Base-by-base conservation (phyloP, 768 basidiomycete species). In the Podaxis rugospora region DNA sequence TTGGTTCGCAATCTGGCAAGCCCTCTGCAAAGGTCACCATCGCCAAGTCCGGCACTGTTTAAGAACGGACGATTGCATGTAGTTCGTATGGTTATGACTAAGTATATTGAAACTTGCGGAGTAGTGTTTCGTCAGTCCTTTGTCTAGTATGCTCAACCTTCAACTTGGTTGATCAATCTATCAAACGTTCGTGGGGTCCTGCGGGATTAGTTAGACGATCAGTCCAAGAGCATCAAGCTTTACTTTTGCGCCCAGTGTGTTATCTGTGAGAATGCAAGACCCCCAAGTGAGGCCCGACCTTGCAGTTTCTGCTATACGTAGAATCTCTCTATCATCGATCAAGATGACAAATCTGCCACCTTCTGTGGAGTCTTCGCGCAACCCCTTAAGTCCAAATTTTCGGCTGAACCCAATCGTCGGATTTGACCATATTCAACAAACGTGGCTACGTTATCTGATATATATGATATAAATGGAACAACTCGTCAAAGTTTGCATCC, bases 21-120 rank as follows among this genome's bases (percentile, higher is more conserved):
- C 75, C 84, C 21, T 71, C 66, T 46, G 71, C 74, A 54, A 72
- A 72, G 42, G 74, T 95, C 64, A 70, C 67, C 28, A 90, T 95
- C 65, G 69, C 72, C 28, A 72, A 75, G 25, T 82, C 78, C 51
- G 93, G 92, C 62, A 72, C 73, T 57, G 68, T 83, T 55, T 76
- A 71, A 70, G 32, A 62, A 23, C 13, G 18, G 46, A 39, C 32
- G n/a, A 42, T 42, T 18, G 6, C 3, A 7, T 14, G 13, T 13
- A 18, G 40, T 14, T 13, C 40, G 13, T 42, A 42, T 13, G 40
- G 13, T 42, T 42, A 42, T 42, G 14, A 42, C n/a, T 42, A 42
- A 14, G n/a, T 14, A 42, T 42, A 47, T 23, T 47, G 16, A 18
- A 23, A 40, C 39, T 40, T 40, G 39, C 32, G 7, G 7, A 32